Evolutionary conservation across 1,139 yeast species (phyloP).

Genomic region (Kluyveromyces sp.): DNA sequence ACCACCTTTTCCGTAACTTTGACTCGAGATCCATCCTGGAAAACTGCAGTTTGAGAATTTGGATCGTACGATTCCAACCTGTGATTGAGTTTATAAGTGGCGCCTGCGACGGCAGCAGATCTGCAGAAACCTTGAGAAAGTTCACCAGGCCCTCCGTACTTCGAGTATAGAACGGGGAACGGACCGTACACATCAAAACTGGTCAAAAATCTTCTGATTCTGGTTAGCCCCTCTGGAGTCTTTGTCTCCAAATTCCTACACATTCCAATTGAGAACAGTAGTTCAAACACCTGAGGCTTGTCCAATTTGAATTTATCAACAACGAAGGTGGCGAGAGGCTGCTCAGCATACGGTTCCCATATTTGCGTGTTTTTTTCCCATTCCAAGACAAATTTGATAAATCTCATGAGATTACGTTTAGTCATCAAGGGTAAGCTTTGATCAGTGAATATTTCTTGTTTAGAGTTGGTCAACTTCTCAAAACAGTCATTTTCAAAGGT

Average conservation of each 20-base stretch:
- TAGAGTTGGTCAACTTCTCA: constrained; percentile 74
- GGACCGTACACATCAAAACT: constrained; percentile 93
- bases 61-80: constrained; percentile 59
- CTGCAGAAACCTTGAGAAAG: constrained; percentile 95
- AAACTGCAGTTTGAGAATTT: constrained; percentile 54
- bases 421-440: constrained; percentile 68
- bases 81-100: constrained; percentile 81
- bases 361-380: constrained; percentile 50
- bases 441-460: constrained; percentile 91
- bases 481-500: constrained; percentile 86
- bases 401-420: constrained; percentile 84
- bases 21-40: constrained; percentile 71
- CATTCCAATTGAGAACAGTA: constrained; percentile 79
- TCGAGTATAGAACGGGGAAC: constrained; percentile 86
- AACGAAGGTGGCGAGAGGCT: constrained; percentile 54
- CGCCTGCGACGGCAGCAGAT: constrained; percentile 97
- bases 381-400: constrained; percentile 78
- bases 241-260: constrained; percentile 53
- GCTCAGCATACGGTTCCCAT: constrained; percentile 49
- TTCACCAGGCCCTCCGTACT: constrained; percentile 96
- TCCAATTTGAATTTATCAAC: constrained; percentile 61
- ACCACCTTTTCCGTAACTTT: constrained; percentile 72
- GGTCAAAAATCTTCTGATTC: constrained; percentile 73
- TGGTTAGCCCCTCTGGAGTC: constrained; percentile 67
- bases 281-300: constrained; percentile 68